These are phyloP conservation scores for Malassezia sympodialis DNA, from an alignment of 1,284 basidiomycete genomes.

Conservation along the genomic window DNA sequence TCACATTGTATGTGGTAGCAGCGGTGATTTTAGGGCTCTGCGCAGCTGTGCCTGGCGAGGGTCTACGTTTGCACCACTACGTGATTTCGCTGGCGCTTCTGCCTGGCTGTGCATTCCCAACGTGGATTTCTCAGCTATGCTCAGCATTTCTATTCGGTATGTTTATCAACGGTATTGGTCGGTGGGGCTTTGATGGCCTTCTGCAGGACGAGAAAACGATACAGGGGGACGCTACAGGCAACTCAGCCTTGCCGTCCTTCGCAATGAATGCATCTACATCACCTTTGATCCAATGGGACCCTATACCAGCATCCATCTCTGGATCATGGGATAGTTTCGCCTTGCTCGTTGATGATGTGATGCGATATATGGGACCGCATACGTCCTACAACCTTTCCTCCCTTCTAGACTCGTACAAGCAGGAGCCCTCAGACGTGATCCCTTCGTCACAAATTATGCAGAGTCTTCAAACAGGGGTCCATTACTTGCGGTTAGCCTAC, in stretches of 20 bases:
- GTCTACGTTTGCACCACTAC: slow-evolving; percentile 52
- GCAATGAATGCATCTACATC: slow-evolving; percentile 32
- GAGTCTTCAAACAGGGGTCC: slow-evolving; percentile 54
- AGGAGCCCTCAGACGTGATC: not conserved
- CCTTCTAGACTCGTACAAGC: slow-evolving; percentile 8
- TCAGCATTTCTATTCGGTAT: slow-evolving; percentile 72
- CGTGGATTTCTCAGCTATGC: slow-evolving; percentile 64
- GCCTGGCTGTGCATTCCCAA: slow-evolving; percentile 70
- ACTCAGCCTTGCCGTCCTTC: slow-evolving; percentile 62
- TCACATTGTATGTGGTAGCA: slow-evolving; percentile 52
- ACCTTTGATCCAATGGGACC: slow-evolving; percentile 55
- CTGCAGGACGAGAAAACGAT: slow-evolving; percentile 68
- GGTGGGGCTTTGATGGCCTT: slow-evolving; percentile 60
- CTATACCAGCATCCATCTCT: slow-evolving; percentile 51
- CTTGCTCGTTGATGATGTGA: slow-evolving; percentile 73
- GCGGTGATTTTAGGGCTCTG: slow-evolving; percentile 61
- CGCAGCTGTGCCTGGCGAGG: slow-evolving; percentile 58
- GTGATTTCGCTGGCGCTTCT: slow-evolving; percentile 65
- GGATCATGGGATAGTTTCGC: slow-evolving; percentile 62
- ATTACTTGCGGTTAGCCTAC: slow-evolving; percentile 68
- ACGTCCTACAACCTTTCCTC: slow-evolving; percentile 45
- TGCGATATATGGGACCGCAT: slow-evolving; percentile 60
- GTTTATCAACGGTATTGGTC: slow-evolving; percentile 53
- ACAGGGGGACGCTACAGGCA: slow-evolving; percentile 62
- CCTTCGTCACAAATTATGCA: slow-evolving; percentile 50